A percentile compares a stretch with the other conserved stretches of the same genome.
Conservation (phyloP, 768 basidiomycete genomes). For the Tulasnella sp. region DNA sequence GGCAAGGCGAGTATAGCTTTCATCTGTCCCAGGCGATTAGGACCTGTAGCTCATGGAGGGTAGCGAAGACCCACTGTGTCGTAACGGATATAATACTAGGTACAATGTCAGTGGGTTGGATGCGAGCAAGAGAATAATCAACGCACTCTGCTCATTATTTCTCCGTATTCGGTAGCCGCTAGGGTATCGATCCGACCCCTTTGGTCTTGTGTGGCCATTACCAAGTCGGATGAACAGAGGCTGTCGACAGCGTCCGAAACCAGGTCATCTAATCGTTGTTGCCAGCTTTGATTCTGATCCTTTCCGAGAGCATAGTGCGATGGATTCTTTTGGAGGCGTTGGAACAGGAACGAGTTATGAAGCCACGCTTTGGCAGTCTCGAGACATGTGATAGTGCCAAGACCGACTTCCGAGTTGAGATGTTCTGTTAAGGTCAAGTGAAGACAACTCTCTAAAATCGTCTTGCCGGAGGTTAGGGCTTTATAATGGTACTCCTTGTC, state of each 20-base stretch:
- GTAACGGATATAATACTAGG: conserved; percentile 63
- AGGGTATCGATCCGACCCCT: conserved; percentile 33
- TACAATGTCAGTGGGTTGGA: neutral
- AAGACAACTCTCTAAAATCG: conserved; percentile 72
- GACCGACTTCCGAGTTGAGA: conserved; percentile 84
- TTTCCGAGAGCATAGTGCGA: conserved; percentile 52
- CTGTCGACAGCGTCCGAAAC: conserved; percentile 52
- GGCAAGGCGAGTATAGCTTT: conserved; percentile 47
- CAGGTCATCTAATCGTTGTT: conserved; percentile 57
- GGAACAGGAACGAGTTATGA: conserved; percentile 71
- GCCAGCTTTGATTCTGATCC: conserved; percentile 46
- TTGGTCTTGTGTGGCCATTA: conserved; percentile 31
- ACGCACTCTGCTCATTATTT: conserved; percentile 74
- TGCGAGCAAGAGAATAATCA: neutral
- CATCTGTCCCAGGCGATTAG: conserved; percentile 40
- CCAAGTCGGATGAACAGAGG: conserved; percentile 48
- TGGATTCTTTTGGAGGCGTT: conserved; percentile 77
- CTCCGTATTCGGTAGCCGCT: conserved; percentile 59
- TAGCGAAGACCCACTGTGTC: conserved; percentile 36
- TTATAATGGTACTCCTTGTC: conserved; percentile 62
- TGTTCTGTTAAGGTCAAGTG: conserved; percentile 80
- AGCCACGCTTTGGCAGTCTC: conserved; percentile 72
- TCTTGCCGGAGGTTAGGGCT: conserved; percentile 53
- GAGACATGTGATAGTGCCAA: conserved; percentile 65
- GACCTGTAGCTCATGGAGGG: neutral